Evolutionary conservation across 352 stramenopile species (phyloP).

Genomic region (Aphanomyces stellatus): DNA sequence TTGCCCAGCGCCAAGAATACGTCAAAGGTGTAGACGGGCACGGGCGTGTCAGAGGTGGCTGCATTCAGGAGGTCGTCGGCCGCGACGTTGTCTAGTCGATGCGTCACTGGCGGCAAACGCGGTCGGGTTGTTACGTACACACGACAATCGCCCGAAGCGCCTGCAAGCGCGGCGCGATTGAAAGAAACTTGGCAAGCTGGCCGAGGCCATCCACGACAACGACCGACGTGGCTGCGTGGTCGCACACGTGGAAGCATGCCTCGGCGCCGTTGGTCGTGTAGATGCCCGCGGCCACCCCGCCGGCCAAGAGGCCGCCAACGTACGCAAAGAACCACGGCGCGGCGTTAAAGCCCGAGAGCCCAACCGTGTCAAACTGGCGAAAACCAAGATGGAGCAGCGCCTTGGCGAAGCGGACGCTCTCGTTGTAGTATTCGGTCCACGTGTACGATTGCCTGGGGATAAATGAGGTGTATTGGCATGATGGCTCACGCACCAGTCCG

Average conservation of each 20-base stretch:
- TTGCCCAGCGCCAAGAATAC: neutral
- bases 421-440: conserved; percentile 27
- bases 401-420: conserved; percentile 27
- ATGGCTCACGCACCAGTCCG: conserved; percentile 30
- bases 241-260: conserved; percentile 27
- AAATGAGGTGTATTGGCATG: neutral
- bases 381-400: conserved; percentile 29
- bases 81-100: too few species aligned
- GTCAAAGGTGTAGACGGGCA: neutral
- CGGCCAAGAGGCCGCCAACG: conserved; percentile 33
- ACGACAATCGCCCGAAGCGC: conserved; percentile 34
- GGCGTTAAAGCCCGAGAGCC: conserved; percentile 40
- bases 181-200: conserved; percentile 31
- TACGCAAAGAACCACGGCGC: conserved; percentile 33
- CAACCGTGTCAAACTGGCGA: conserved; percentile 29
- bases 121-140: too few species aligned
- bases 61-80: too few species aligned
- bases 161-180: conserved; percentile 28
- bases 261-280: conserved; percentile 35
- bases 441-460: conserved; percentile 23
- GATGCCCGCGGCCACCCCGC: conserved; percentile 32
- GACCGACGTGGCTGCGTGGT: conserved; percentile 26
- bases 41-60: too few species aligned
- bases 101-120: too few species aligned
- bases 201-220: conserved; percentile 26